Evolutionary conservation across 352 stramenopile species (phyloP), one percentile per base, ranked within the genome.

Genomic region (Phytophthora hibernalis): DNA sequence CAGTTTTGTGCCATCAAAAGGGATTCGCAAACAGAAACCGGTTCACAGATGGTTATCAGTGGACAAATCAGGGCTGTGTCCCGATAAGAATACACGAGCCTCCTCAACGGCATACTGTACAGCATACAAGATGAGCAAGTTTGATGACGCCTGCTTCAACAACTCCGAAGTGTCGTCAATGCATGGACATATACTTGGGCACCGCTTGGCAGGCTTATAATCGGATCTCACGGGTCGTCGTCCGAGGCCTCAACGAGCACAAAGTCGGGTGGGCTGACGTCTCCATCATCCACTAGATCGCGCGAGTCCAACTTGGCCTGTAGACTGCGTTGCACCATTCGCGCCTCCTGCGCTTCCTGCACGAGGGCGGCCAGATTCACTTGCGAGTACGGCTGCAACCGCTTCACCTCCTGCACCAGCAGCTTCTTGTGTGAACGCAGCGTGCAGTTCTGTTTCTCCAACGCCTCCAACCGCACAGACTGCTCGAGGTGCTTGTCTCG

Each of bases 311-410:
- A 50, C 37, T 84, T 80, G 9, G 72, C 63, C 45, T 90, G 82
- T 2, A 90, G 56, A 68, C 77, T 88, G 54, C 79, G 79, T 52
- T 92, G 83, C 61, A 92, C 77, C 83, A 92, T 92, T 33, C 83
- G 74, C 13, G 83, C 83, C 42, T 92, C 83, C 24, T 90, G 76
- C 6, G 83, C 83, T 47, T 92, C 83, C 48, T 89, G 82, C 18
- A 90, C 73, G 2, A 92, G 68, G 20, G 76, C 79, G 15, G 80
- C 65, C 35, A 92, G 26, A 44, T 90, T 92, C 42, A 87, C 74
- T 21, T 92, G 77, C 16, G 79, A 85, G 30, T 81, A 92, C 26
- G 83, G 83, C 60, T 89, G 81, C 38, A 90, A 54, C 0, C 76
- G 66, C 67, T 92, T 92, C 22, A 92, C 83, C 68, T 92, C 83